These are phyloP conservation scores for Corchorus olitorius DNA, from an alignment of 345 rosid genomes.

Conservation along the genomic window DNA sequence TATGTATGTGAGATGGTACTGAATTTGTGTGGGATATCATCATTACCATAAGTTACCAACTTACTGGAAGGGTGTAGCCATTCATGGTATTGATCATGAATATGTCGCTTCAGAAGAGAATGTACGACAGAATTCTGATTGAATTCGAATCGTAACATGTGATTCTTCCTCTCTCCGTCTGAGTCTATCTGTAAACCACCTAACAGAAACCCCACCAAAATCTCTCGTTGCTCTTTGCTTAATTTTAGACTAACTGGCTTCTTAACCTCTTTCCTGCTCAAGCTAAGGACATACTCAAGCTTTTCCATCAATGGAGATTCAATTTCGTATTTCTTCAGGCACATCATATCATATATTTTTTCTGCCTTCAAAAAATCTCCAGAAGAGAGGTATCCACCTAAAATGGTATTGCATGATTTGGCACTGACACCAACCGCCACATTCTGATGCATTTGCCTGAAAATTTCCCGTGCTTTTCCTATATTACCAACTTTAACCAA, in stretches of 20 bases:
- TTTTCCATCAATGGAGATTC: constrained; percentile 59
- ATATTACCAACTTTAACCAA: constrained; percentile 56
- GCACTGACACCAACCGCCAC: constrained; percentile 54
- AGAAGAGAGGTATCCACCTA: constrained; percentile 57
- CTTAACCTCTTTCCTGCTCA: constrained; percentile 54
- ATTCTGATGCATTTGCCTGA: constrained; percentile 50
- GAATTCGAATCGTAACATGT: constrained; percentile 63
- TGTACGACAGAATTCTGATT: constrained; percentile 52
- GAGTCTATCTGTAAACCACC: constrained; percentile 76
- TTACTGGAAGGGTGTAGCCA: constrained; percentile 70
- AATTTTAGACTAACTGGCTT: constrained; percentile 61
- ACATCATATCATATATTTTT: constrained; percentile 68
- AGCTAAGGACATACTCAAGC: constrained; percentile 60
- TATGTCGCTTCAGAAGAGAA: constrained; percentile 55
- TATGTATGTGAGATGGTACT: constrained; percentile 55
- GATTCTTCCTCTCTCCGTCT: constrained; percentile 57
- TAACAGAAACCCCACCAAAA: constrained; percentile 77
- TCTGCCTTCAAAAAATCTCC: constrained; percentile 61
- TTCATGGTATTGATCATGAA: constrained; percentile 64
- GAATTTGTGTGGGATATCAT: constrained; percentile 47
- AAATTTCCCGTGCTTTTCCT: constrained; percentile 65
- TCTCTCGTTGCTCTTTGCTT: constrained; percentile 81
- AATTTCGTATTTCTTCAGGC: constrained; percentile 62
- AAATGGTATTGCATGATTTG: constrained; percentile 63
- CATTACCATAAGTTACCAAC: constrained; percentile 28